These are phyloP conservation scores for Fusarium miscanthi DNA, from an alignment of 2,329 filamentous ascomycete species.

Conservation along the genomic window DNA sequence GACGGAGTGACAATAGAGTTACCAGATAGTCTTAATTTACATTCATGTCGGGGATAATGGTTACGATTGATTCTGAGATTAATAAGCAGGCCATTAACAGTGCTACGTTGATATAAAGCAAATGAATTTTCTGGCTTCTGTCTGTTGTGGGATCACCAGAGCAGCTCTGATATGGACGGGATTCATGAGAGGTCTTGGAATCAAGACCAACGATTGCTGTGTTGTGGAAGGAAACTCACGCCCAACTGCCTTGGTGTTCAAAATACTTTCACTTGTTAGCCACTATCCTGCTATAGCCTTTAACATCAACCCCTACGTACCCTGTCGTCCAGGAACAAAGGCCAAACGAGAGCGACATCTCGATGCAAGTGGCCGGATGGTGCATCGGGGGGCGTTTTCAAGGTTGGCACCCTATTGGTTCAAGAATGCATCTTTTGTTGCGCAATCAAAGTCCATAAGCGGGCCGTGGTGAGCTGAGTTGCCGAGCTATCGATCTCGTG, in stretches of 20 bases:
- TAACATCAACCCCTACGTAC: not conserved
- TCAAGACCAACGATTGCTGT: not conserved
- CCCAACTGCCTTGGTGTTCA: not conserved
- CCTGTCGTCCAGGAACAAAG: conserved; percentile 18
- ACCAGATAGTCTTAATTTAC: not conserved
- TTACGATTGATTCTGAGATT: conserved; percentile 1
- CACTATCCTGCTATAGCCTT: not conserved
- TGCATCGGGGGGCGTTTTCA: conserved; percentile 27
- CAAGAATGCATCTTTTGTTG: not conserved
- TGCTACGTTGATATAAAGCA: not conserved
- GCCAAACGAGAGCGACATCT: conserved; percentile 13
- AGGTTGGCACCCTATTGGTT: conserved; percentile 23
- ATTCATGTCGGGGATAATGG: not conserved
- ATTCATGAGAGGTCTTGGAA: not conserved
- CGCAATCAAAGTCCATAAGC: conserved; percentile 20
- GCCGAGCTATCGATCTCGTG: conserved; percentile 19
- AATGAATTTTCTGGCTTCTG: conserved; percentile 6
- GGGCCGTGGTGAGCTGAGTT: conserved; percentile 35
- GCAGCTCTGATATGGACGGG: not conserved
- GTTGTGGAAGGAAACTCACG: not conserved
- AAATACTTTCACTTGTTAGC: not conserved
- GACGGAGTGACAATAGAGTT: not conserved
- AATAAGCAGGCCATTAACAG: not conserved
- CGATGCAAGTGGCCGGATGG: conserved; percentile 14
- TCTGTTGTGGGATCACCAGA: not conserved